Percentiles rank a stretch among this genome's conserved stretches.
phyloP scores from a whole-genome alignment of 345 rosid species.

The Citrus hindsii region DNA sequence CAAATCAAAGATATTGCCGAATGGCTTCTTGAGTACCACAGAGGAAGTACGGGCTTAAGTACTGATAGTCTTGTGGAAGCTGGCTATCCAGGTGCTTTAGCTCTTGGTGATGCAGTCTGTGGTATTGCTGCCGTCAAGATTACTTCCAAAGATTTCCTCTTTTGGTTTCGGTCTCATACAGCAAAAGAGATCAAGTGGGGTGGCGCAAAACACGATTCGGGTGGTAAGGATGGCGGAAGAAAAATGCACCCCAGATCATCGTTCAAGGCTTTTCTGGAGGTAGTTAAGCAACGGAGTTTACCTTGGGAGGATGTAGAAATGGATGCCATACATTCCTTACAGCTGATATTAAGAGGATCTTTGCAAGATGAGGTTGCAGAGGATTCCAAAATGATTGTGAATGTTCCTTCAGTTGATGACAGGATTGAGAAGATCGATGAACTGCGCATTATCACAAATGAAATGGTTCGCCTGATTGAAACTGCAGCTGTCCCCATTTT shows the following conservation, averaged over 20 bases:
- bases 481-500: slow-evolving; percentile 85
- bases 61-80: slow-evolving; percentile 84
- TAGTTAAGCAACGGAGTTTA: slow-evolving; percentile 61
- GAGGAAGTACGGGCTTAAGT: slow-evolving; percentile 62
- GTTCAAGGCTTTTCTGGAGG: slow-evolving; percentile 82
- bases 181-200: slow-evolving; percentile 89
- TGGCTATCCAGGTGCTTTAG: slow-evolving; percentile 72
- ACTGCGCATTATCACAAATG: slow-evolving; percentile 50
- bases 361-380: slow-evolving; percentile 48
- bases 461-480: slow-evolving; percentile 85
- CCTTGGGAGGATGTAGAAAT: slow-evolving; percentile 87
- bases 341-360: slow-evolving; percentile 71
- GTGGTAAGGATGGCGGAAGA: slow-evolving; percentile 61
- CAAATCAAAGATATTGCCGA: slow-evolving; percentile 61
- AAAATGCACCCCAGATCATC: slow-evolving; percentile 87
- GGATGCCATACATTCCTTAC: slow-evolving; percentile 87
- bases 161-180: slow-evolving; percentile 83
- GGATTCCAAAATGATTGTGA: slow-evolving; percentile 44
- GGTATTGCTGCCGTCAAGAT: slow-evolving; percentile 72
- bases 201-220: slow-evolving; percentile 78
- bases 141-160: slow-evolving; percentile 60
- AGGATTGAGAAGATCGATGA: slow-evolving; percentile 60
- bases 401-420: slow-evolving; percentile 42
- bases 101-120: slow-evolving; percentile 63
- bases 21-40: slow-evolving; percentile 67